Evolutionary conservation across 2,329 filamentous ascomycete genomes (phyloP), one percentile per base, ranked within the genome.

Genomic region (Elsinoe ampelina): DNA sequence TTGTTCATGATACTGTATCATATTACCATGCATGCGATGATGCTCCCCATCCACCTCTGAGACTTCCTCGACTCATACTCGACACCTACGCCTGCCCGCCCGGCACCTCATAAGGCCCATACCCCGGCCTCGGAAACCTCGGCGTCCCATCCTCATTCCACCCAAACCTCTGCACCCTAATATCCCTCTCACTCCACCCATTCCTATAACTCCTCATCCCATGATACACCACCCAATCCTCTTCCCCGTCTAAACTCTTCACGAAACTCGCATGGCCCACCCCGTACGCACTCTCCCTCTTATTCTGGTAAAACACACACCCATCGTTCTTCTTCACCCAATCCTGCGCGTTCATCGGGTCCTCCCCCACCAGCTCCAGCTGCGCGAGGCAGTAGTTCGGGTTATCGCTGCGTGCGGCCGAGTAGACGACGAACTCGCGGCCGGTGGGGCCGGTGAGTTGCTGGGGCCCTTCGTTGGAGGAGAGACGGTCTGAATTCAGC

Each of bases 151-250:
- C 73, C 5, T 69, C 66, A 57, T 75, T 75, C 75, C 74, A 78
- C 1, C 61, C 67, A 58, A 78, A 78, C 62, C 69, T 72, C 67
- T 79, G 76, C 34, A 75, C 65, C 7, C 76, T 63, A 50, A 78
- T 75, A n/a, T 72, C 76, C 51, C 76, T 68, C 19, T 73, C 75
- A 26, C 61, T 63, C 76, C 75, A 77, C 0, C 76, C 73, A 48
- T 71, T 72, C 22, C 67, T 68, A n/a, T 74, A 73, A 61, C 77
- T 70, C 34, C 63, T 59, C 75, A 78, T 78, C 8, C 75, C 77
- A 63, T 78, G 76, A 63, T 79, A 79, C n/a, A 78, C 72, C 51
- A 79, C 75, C 74, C 74, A 79, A 56, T 75, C 67, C 64, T 79
- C 73, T 1, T 50, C 71, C 0, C 71, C 73, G 62, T 78, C 75